Conservation (phyloP, 2,329 filamentous ascomycete genomes). For the Aspergillus glaucus region DNA sequence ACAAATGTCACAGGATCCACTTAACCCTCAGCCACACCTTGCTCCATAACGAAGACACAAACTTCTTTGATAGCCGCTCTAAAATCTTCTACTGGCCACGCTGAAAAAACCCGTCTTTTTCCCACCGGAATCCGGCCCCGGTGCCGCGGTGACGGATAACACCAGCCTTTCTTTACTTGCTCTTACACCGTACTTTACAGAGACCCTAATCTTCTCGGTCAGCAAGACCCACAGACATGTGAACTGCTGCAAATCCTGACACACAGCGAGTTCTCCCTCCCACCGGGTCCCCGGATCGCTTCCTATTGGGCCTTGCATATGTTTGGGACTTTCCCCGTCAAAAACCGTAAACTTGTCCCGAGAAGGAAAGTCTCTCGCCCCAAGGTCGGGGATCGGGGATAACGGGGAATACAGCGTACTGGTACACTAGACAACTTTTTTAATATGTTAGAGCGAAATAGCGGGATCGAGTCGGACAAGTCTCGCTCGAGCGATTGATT, state of each 20-base stretch:
- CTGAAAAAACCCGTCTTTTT: background rate
- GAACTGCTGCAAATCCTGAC: background rate
- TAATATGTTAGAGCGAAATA: too few species aligned
- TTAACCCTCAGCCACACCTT: background rate
- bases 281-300: background rate
- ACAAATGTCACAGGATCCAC: background rate
- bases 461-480: background rate
- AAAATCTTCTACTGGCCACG: background rate
- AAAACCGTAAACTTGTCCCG: background rate
- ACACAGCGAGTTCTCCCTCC: background rate
- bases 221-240: background rate
- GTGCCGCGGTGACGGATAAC: slow-evolving; percentile 33
- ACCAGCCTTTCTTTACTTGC: slow-evolving; percentile 3
- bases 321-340: background rate
- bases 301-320: background rate
- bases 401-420: too few species aligned
- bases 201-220: too few species aligned
- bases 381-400: background rate
- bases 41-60: too few species aligned
- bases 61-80: background rate
- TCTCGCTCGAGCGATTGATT: background rate
- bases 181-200: too few species aligned
- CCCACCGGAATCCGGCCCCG: slow-evolving; percentile 27
- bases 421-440: too few species aligned
- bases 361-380: background rate